Evolutionary conservation across 768 basidiomycete genomes (phyloP), one percentile per base, ranked within the genome.

Genomic region (Harrya chromipes): DNA sequence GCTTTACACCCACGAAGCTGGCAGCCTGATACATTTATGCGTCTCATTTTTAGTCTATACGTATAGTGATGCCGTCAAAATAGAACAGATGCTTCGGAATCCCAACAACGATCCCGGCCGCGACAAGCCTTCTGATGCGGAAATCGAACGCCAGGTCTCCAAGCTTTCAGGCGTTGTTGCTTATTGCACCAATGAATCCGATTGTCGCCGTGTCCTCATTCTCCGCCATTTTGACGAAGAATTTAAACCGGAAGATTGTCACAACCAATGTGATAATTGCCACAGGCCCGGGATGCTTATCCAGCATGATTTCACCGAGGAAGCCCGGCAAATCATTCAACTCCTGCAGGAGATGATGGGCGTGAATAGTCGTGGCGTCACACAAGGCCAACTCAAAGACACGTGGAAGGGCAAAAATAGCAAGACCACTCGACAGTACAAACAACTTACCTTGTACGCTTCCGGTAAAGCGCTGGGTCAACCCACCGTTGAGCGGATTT

Each of bases 151-250:
- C 14, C 87, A 90, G 62, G 72, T 77, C 46, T 77, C 77, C 2
- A 84, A 82, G 11, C 74, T 87, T 27, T 72, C 75, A 3, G 78
- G 78, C 13, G 90, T 99, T 43, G 75, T 84, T n/a, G 72, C 80
- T 50, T 99, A 85, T 69, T 94, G 90, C 67, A 63, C 70, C 50
- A 92, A 97, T 67, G 76, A 81, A 43, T 80, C 84, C 23, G 87
- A 89, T 56, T 99, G 97, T 61, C 84, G 97, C 13, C 85, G 97
- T 3, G 76, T 80, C 6, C 89, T 91, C 57, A 73, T 97, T n/a
- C 79, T 99, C 16, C 77, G 79, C n/a, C 90, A 90, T 67, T 98
- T 97, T 58, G 83, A 82, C 53, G 90, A 99, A 64, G 72, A 72
- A 9, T 97, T 97, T 68, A 78, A 85, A 52, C 71, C 77, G 27